These are phyloP conservation scores for Suillus variegatus DNA, from an alignment of 768 basidiomycete genomes.

Conservation along the genomic window DNA sequence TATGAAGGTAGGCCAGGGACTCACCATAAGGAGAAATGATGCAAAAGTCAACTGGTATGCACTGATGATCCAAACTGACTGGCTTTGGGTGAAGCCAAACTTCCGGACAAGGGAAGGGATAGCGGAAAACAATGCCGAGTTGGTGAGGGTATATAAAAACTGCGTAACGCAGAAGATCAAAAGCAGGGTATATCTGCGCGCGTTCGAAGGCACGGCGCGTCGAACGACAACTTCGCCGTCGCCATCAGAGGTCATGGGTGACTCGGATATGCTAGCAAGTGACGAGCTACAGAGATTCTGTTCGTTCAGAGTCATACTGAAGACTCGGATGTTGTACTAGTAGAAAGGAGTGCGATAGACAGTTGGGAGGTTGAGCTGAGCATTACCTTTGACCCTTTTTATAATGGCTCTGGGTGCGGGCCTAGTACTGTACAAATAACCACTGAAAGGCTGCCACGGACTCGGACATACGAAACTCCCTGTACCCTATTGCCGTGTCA, in stretches of 20 bases:
- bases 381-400: background rate
- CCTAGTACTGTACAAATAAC: background rate
- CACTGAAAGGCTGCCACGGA: too few relatives aligned
- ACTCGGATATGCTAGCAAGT: background rate
- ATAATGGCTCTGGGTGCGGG: background rate
- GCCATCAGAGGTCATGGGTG: background rate
- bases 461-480: too few relatives aligned
- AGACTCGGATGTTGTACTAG: background rate
- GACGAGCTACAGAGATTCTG: background rate
- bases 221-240: background rate
- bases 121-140: slow-evolving; percentile 33
- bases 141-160: slow-evolving; percentile 40
- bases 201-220: background rate
- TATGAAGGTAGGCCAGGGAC: slow-evolving; percentile 3
- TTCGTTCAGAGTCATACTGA: background rate
- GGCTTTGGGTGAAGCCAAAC: background rate
- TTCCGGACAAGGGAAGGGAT: slow-evolving; percentile 28
- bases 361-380: background rate
- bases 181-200: slow-evolving; percentile 21
- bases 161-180: slow-evolving; percentile 36
- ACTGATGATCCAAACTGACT: slow-evolving; percentile 33
- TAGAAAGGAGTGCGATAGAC: background rate
- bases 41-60: slow-evolving; percentile 39
- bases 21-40: slow-evolving; percentile 34
- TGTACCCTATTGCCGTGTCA: too few relatives aligned